Evolutionary conservation across 805 yeast species (phyloP).

Genomic region (Metschnikowia baotianmanensis): DNA sequence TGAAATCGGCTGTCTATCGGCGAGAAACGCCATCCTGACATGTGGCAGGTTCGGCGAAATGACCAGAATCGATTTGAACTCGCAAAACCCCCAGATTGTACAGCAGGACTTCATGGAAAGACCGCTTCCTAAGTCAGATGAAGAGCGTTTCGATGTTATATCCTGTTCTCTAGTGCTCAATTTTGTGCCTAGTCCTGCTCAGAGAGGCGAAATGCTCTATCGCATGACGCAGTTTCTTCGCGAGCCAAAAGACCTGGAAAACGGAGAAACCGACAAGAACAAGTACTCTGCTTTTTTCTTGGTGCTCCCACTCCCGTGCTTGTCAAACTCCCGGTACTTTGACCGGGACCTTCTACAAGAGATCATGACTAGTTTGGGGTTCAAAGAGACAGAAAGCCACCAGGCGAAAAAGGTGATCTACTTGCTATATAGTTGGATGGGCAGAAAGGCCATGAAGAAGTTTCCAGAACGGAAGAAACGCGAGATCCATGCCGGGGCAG

Average conservation of each 20-base stretch:
- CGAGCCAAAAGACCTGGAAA: conserved; percentile 20
- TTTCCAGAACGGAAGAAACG: conserved; percentile 32
- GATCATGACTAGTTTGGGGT: conserved; percentile 65
- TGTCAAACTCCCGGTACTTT: conserved; percentile 78
- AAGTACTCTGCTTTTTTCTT: conserved; percentile 43
- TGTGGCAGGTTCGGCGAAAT: conserved; percentile 51
- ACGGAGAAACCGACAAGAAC: conserved; percentile 1
- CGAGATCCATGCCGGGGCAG: conserved; percentile 54
- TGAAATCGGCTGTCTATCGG: conserved; percentile 82
- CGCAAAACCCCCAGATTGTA: conserved; percentile 68
- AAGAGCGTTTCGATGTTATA: conserved; percentile 57
- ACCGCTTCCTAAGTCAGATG: conserved; percentile 49
- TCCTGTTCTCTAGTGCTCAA: conserved; percentile 87
- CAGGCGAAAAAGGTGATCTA: conserved; percentile 73
- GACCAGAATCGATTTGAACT: conserved; percentile 71
- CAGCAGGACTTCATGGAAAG: conserved; percentile 85
- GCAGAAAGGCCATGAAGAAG: conserved; percentile 16
- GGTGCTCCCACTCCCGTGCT: conserved; percentile 87
- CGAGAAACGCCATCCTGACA: conserved; percentile 64
- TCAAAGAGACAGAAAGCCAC: conserved; percentile 42
- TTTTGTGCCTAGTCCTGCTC: conserved; percentile 71
- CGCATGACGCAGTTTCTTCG: conserved; percentile 57
- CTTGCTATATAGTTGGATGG: conserved; percentile 58
- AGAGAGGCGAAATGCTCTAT: conserved; percentile 75
- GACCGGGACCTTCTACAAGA: conserved; percentile 39